Base-by-base conservation (phyloP, 345 rosid species). In the Euclidium syriacum region DNA sequence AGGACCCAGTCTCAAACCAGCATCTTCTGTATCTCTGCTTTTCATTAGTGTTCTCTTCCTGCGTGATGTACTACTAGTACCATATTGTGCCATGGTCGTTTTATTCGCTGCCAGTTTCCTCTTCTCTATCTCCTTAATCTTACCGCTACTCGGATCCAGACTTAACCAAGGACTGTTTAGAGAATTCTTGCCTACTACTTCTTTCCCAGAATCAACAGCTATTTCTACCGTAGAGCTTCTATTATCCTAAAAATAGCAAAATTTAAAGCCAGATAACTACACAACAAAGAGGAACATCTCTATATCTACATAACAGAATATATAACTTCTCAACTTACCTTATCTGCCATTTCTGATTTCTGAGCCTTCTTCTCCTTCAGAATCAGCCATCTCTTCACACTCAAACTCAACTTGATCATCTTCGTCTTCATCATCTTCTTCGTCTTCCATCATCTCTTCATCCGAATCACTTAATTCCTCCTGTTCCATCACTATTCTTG, bases 391-490 rank as follows among this genome's bases (percentile, higher is more conserved):
- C 77, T 94, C 99, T 82, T 94, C 99, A 29, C 97, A 77, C 75
- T 94, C 99, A 79, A 94, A 94, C 78, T 90, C 96, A 8, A 94
- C 96, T 72, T 90, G 72, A n/a, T n/a, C n/a, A n/a, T n/a, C n/a
- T n/a, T n/a, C n/a, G n/a, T n/a, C n/a, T n/a, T n/a, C n/a, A n/a
- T n/a, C n/a, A n/a, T n/a, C n/a, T n/a, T n/a, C n/a, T 70, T 94
- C 96, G 78, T 86, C 98, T 65, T 72, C 75, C 51, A 65, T 32
- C 41, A 71, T 61, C 18, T 87, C 97, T 71, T 94, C 99, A 18
- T 87, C 96, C 29, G 98, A 89, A 72, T 89, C 98, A 54, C 98
- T 94, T 72, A 94, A 78, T 79, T 94, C 97, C 78, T 94, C 99
- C 67, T 87, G 92, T 71, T 94, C 99, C 97, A 94, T 94, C 72